Percentiles rank a stretch among this genome's conserved stretches.
These are phyloP conservation scores for Backusella sp. DNA, from an alignment of 192 early-diverging fungal genomes.

Conservation along the genomic window DNA sequence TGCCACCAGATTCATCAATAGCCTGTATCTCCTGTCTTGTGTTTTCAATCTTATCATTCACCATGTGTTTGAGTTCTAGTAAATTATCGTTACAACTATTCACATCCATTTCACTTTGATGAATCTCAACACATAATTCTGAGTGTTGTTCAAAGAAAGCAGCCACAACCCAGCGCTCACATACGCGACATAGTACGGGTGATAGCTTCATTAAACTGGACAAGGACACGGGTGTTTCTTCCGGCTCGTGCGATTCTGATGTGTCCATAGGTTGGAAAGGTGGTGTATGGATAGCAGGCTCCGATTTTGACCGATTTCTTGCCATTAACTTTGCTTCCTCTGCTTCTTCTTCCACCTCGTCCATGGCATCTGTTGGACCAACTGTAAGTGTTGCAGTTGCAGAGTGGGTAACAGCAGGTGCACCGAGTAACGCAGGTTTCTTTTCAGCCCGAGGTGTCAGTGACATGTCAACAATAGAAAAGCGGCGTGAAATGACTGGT, in stretches of 20 bases:
- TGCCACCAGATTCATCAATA: not conserved
- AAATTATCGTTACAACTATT: conserved; percentile 70
- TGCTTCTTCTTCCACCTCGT: not conserved
- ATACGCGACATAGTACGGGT: conserved; percentile 73
- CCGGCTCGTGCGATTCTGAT: not conserved
- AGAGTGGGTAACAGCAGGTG: not conserved
- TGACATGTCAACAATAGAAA: conserved; percentile 20
- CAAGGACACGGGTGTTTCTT: not conserved
- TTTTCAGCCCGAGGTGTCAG: conserved; percentile 9
- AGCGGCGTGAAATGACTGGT: conserved; percentile 45
- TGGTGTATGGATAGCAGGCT: conserved; percentile 17
- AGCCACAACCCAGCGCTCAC: conserved; percentile 70
- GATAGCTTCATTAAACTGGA: conserved; percentile 23
- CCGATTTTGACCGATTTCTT: conserved; percentile 20
- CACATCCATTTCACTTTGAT: conserved; percentile 77
- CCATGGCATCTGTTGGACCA: not conserved
- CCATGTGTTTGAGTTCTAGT: conserved; percentile 53
- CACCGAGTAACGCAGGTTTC: not conserved
- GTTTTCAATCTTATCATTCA: conserved; percentile 29
- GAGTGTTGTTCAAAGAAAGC: conserved; percentile 76
- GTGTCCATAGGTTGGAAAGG: not conserved
- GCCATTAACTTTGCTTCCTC: not conserved
- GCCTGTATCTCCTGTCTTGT: not conserved
- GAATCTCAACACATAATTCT: conserved; percentile 66
- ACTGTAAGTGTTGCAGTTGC: not conserved